Evolutionary conservation across 495 filamentous ascomycete species (phyloP).

Genomic region (Schizothecium vesticola): DNA sequence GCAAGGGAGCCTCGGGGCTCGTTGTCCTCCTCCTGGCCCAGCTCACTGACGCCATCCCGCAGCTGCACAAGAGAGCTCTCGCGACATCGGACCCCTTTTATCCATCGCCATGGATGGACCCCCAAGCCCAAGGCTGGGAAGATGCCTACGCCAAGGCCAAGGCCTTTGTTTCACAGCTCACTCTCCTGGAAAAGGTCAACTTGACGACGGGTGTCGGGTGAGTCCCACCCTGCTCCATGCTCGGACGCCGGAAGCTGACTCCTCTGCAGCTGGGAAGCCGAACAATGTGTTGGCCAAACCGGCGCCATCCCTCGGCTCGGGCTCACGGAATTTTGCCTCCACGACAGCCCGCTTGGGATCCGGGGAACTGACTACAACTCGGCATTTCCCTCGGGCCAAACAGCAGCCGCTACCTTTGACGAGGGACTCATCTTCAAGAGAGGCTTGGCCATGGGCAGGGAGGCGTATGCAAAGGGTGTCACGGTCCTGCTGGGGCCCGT

Average conservation of each 20-base stretch:
- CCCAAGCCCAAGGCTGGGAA: slow-evolving; percentile 65
- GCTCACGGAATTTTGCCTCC: slow-evolving; percentile 76
- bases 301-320: slow-evolving; percentile 71
- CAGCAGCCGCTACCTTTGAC: slow-evolving; percentile 74
- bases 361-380: slow-evolving; percentile 71
- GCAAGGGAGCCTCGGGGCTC: slow-evolving; percentile 17
- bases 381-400: slow-evolving; percentile 76
- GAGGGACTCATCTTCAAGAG: slow-evolving; percentile 64
- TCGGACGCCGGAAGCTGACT: slow-evolving; percentile 17
- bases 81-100: slow-evolving; percentile 57
- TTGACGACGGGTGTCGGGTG: slow-evolving; percentile 81
- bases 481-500: slow-evolving; percentile 86
- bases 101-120: slow-evolving; percentile 77
- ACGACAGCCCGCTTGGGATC: slow-evolving; percentile 85
- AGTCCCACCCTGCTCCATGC: slow-evolving; percentile 17
- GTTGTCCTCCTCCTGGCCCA: not conserved
- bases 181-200: slow-evolving; percentile 86
- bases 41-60: slow-evolving; percentile 22
- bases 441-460: slow-evolving; percentile 72
- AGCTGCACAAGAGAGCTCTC: slow-evolving; percentile 26
- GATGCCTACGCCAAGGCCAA: slow-evolving; percentile 72
- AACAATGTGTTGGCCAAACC: slow-evolving; percentile 74
- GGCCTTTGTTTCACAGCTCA: slow-evolving; percentile 76
- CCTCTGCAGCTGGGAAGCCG: slow-evolving; percentile 59
- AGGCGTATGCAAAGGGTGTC: slow-evolving; percentile 76